Percentiles rank a stretch among this genome's conserved stretches.
These are phyloP conservation scores for Fusarium buxicola DNA, from an alignment of 2,329 filamentous ascomycete genomes.

Conservation along the genomic window DNA sequence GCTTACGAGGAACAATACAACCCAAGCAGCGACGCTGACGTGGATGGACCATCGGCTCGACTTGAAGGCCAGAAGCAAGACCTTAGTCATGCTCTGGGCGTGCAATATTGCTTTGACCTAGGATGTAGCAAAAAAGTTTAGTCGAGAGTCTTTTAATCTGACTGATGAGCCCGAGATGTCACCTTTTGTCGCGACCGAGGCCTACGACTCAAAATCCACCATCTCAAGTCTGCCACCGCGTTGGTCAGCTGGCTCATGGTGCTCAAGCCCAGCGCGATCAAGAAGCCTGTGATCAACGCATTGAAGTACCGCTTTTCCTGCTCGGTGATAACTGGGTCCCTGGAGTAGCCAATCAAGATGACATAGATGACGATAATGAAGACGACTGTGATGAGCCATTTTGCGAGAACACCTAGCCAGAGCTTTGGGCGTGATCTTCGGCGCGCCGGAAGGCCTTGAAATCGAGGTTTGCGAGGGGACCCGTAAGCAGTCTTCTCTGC, in stretches of 20 bases:
- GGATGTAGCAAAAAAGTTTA: neutral
- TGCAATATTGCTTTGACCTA: slow-evolving; percentile 29
- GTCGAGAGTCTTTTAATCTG: neutral
- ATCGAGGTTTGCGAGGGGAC: neutral
- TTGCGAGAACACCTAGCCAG: slow-evolving; percentile 6
- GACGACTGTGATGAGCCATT: slow-evolving; percentile 22
- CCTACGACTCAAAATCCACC: slow-evolving; percentile 56
- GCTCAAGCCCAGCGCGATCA: slow-evolving; percentile 56
- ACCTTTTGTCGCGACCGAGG: slow-evolving; percentile 55
- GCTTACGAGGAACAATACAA: slow-evolving; percentile 22
- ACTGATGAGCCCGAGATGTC: neutral
- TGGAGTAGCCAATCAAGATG: slow-evolving; percentile 18
- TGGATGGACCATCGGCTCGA: slow-evolving; percentile 29
- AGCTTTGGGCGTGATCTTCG: slow-evolving; percentile 8
- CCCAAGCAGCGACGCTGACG: slow-evolving; percentile 20
- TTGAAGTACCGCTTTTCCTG: slow-evolving; percentile 56
- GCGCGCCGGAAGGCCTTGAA: slow-evolving; percentile 5
- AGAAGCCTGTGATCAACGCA: slow-evolving; percentile 55
- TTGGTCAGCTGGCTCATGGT: slow-evolving; percentile 56
- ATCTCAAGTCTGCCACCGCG: slow-evolving; percentile 56
- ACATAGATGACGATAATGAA: slow-evolving; percentile 8
- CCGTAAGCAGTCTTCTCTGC: too few relatives aligned
- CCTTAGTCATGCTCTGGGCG: slow-evolving; percentile 28
- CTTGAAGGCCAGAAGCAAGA: slow-evolving; percentile 22
- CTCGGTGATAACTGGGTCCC: slow-evolving; percentile 20